phyloP scores from a whole-genome alignment of 179 eudicot species.

The Drosera spatulata region DNA sequence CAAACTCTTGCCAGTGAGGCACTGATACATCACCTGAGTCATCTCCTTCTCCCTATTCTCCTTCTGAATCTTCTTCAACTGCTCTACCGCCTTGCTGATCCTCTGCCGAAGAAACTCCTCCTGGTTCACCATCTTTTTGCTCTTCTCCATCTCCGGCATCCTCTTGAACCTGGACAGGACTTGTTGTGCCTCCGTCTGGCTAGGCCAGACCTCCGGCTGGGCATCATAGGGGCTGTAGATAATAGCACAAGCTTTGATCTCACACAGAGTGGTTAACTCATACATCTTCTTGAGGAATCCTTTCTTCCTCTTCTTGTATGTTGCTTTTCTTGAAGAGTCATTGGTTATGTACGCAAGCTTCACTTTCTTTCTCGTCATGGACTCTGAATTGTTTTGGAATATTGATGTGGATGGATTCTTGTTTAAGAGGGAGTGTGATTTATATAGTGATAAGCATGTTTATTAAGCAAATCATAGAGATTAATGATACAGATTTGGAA shows the following conservation, averaged over 20 bases:
- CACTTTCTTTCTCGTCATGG: constrained; percentile 67
- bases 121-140: constrained; percentile 6
- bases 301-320: constrained; percentile 50
- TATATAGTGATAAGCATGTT: too few relatives aligned
- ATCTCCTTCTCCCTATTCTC: constrained; percentile 34
- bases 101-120: constrained; percentile 21
- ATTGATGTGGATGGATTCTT: too few relatives aligned
- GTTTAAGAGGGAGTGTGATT: too few relatives aligned
- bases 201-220: constrained; percentile 50
- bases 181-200: constrained; percentile 12
- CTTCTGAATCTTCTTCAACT: constrained; percentile 21
- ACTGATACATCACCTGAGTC: background rate
- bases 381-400: too few relatives aligned
- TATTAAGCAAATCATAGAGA: too few relatives aligned
- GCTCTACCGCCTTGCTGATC: constrained; percentile 23
- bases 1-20: constrained; percentile 5
- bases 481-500: too few relatives aligned
- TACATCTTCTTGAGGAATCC: constrained; percentile 55
- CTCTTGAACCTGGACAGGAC: constrained; percentile 25
- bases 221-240: constrained; percentile 41
- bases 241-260: constrained; percentile 45
- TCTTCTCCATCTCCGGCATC: constrained; percentile 37
- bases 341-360: constrained; percentile 46
- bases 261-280: constrained; percentile 49
- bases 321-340: constrained; percentile 53